These are phyloP conservation scores for Crithidia acanthocephali DNA, from an alignment of 208 protist genomes.

Conservation along the genomic window DNA sequence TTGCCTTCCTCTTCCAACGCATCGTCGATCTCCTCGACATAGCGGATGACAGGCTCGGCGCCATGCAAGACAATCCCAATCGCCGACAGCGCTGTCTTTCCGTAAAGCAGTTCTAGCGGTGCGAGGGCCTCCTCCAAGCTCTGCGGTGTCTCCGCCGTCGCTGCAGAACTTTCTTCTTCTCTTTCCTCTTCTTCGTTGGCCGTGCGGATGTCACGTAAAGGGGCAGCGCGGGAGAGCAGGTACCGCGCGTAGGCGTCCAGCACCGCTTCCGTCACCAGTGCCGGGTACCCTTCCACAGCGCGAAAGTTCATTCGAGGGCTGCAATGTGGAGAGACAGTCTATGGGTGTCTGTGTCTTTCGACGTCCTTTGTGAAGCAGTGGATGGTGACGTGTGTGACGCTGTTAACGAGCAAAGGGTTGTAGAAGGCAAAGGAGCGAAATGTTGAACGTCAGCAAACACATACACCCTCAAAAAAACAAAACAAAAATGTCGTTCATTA, in stretches of 20 bases:
- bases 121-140: constrained; percentile 65
- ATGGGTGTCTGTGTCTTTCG: too few relatives aligned
- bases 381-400: too few relatives aligned
- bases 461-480: too few relatives aligned
- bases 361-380: too few relatives aligned
- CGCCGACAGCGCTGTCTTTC: constrained; percentile 75
- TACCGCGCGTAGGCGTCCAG: constrained; percentile 52
- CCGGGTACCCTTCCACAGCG: constrained; percentile 35
- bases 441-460: too few relatives aligned
- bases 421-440: too few relatives aligned
- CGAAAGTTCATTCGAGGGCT: neutral
- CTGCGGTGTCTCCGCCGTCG: constrained; percentile 1
- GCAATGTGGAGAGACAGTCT: neutral
- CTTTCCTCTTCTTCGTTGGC: neutral
- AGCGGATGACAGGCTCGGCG: constrained; percentile 64
- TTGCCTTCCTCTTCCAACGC: neutral
- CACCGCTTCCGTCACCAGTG: constrained; percentile 42
- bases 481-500: too few relatives aligned
- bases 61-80: constrained; percentile 80
- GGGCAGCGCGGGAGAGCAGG: constrained; percentile 16
- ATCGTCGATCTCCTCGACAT: constrained; percentile 36
- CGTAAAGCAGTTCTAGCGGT: constrained; percentile 75
- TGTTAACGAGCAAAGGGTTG: too few relatives aligned
- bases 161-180: neutral
- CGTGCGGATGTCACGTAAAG: neutral